A percentile compares a stretch with the other conserved stretches of the same genome.
Conservation (phyloP, 768 basidiomycete species). For the Galerina marginata region DNA sequence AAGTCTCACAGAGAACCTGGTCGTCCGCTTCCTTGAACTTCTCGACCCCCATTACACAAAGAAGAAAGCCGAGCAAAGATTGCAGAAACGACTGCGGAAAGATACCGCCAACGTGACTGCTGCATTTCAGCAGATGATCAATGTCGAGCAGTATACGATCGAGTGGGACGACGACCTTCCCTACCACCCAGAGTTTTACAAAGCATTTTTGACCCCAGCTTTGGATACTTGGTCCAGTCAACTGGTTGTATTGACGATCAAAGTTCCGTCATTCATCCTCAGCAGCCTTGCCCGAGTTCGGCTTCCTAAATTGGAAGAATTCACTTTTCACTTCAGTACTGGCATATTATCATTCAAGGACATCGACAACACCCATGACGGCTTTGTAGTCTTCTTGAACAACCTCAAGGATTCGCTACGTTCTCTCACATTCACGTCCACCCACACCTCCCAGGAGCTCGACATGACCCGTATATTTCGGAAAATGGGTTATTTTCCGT, state of each 20-base stretch:
- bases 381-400: constrained; percentile 50
- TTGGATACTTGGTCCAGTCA: constrained; percentile 36
- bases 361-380: constrained; percentile 43
- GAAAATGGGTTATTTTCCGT: constrained; percentile 44
- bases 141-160: constrained; percentile 43
- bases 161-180: constrained; percentile 42
- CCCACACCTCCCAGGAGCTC: constrained; percentile 41
- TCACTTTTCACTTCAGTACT: constrained; percentile 44
- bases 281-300: constrained; percentile 35
- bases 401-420: constrained; percentile 43
- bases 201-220: constrained; percentile 42
- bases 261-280: constrained; percentile 44
- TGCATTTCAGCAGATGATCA: constrained; percentile 36
- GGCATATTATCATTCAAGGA: constrained; percentile 29
- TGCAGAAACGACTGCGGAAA: constrained; percentile 41
- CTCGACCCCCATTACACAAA: constrained; percentile 36
- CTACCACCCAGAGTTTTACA: constrained; percentile 43
- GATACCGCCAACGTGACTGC: constrained; percentile 39
- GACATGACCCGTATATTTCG: constrained; percentile 45
- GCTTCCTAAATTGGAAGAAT: constrained; percentile 39
- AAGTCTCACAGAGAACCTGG: constrained; percentile 33
- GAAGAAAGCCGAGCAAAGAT: constrained; percentile 36
- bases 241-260: constrained; percentile 40
- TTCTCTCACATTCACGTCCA: constrained; percentile 42
- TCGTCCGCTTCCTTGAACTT: constrained; percentile 30